A percentile compares a stretch with the other conserved stretches of the same genome.
Conservation (phyloP, 75 land plant genomes). For the Ceratopteris richardii region DNA sequence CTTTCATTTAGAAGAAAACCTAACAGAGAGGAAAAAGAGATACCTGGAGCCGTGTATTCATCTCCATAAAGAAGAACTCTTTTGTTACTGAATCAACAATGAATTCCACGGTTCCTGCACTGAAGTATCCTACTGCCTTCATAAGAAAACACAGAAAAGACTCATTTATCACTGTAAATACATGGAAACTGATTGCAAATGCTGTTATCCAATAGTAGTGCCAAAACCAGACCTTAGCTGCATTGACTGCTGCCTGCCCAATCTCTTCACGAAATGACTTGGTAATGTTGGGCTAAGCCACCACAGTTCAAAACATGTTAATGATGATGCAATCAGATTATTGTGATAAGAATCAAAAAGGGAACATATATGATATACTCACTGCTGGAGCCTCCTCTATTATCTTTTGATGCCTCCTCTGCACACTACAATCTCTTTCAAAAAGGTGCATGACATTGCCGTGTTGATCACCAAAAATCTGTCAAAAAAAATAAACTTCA, state of each 20-base stretch:
- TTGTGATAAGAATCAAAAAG: not conserved
- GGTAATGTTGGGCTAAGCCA: slow-evolving; percentile 64
- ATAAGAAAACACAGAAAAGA: slow-evolving; percentile 6
- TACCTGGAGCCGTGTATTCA: slow-evolving; percentile 99
- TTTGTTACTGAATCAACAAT: slow-evolving; percentile 79
- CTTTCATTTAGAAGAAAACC: too few species aligned
- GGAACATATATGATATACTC: slow-evolving; percentile 2
- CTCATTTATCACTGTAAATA: not conserved
- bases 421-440: slow-evolving; percentile 98
- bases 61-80: slow-evolving; percentile 93
- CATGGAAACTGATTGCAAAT: not conserved
- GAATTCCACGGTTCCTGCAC: slow-evolving; percentile 98
- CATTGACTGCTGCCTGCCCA: slow-evolving; percentile 94
- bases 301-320: slow-evolving; percentile 1
- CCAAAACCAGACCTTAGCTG: slow-evolving; percentile 65
- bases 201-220: not conserved
- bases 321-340: not conserved
- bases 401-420: slow-evolving; percentile 95
- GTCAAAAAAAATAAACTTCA: slow-evolving; percentile 2
- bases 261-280: slow-evolving; percentile 62
- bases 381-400: slow-evolving; percentile 99
- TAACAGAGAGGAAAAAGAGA: too few species aligned
- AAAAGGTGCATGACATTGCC: slow-evolving; percentile 79
- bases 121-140: slow-evolving; percentile 92
- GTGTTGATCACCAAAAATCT: slow-evolving; percentile 88